Evolutionary conservation across 2,329 filamentous ascomycete species (phyloP).

Genomic region (Chalaropsis ovoidea): DNA sequence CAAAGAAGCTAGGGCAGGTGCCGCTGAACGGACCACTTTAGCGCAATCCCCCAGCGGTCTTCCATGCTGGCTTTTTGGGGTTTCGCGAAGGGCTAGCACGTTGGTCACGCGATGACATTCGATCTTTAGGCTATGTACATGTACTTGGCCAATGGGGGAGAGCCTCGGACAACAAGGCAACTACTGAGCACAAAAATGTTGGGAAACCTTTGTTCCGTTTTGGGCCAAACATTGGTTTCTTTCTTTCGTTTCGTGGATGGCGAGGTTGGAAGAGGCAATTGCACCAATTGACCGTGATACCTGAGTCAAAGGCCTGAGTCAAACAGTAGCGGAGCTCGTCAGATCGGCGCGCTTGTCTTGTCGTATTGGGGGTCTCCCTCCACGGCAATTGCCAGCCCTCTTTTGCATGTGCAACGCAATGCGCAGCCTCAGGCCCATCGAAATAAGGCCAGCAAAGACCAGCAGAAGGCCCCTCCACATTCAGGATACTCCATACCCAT

Average conservation of each 20-base stretch:
- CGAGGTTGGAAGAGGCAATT: background rate
- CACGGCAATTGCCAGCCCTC: background rate
- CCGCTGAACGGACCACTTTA: slow-evolving; percentile 8
- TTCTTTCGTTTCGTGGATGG: background rate
- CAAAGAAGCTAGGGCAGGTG: background rate
- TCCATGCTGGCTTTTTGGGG: background rate
- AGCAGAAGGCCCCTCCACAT: background rate
- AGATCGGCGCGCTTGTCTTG: too few species aligned
- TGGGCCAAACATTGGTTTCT: background rate
- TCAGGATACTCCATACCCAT: background rate
- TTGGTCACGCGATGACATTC: slow-evolving; percentile 24
- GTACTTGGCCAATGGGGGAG: too few species aligned
- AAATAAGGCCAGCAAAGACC: background rate
- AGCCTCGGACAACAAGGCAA: background rate
- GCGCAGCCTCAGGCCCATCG: background rate
- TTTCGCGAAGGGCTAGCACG: background rate
- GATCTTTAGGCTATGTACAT: background rate
- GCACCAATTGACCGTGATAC: background rate
- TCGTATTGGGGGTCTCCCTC: background rate
- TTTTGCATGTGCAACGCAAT: background rate
- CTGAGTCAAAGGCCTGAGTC: background rate
- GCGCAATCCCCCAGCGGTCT: background rate
- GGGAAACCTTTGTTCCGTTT: background rate
- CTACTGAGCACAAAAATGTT: background rate
- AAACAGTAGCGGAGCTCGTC: background rate